Base-by-base conservation (phyloP, 179 eudicot genomes). In the Beta lomatogona region DNA sequence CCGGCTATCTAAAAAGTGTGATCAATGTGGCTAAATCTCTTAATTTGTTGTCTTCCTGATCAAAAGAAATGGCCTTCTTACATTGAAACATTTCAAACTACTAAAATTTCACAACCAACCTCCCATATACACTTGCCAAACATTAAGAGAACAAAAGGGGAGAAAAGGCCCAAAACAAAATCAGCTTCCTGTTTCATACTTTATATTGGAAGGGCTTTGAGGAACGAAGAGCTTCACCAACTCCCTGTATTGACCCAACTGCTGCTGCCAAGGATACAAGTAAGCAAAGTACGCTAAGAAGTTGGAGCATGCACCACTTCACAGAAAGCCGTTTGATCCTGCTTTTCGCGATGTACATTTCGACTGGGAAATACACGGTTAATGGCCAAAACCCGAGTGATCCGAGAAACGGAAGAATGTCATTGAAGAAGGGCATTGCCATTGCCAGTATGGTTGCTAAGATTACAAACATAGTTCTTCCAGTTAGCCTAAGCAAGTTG, bases 361-460 rank as follows among this genome's bases (percentile, higher is more conserved):
- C 19, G 1, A 82, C 77, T 9, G 85, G 88, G 67, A 85, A 85
- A 55, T 85, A 85, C 36, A 85, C 83, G 0, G 83, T 79, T 41
- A 85, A 60, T 0, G 85, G 88, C 88, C 88, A 85, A 58, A 85
- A 85, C 45, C 85, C 82, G 66, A 82, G 65, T 54, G 88, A 79
- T 28, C 88, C 88, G 21, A 85, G 81, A 46, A 85, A 77, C 1
- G 85, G 81, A 22, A 85, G 83, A 71, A 85, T 79, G 61, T 85
- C 88, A 14, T 85, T 85, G 75, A 85, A 85, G 83, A 84, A 88
- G 68, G 91, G 91, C 79, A 88, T 73, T 41, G 87, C 87, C 85
- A 87, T 87, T 25, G 91, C 89, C 61, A 85, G 22, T 50, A 58
- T 48, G 18, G 89, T 86, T 41, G 77, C 85, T 65, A 83, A 4